These are phyloP conservation scores for Aspergillus flavus DNA, from an alignment of 2,329 filamentous ascomycete genomes.

Conservation along the genomic window DNA sequence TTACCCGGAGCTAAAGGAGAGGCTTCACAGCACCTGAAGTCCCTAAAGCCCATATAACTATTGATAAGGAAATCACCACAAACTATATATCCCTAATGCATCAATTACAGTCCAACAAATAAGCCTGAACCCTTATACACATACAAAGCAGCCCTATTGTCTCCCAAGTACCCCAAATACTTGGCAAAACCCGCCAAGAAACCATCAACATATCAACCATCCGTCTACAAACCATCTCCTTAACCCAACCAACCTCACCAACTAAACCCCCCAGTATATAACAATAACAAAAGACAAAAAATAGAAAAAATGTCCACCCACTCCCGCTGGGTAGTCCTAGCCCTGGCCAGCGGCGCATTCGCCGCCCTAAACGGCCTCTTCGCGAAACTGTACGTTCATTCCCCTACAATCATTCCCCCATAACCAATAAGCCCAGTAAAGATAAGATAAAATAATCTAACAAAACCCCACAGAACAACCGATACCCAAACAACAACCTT, in stretches of 20 bases:
- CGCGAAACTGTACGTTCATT: constrained; percentile 59
- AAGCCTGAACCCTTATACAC: not conserved
- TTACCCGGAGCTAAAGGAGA: not conserved
- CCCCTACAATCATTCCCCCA: no score
- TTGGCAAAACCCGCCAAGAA: not conserved
- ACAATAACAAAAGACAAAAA: not conserved
- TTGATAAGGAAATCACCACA: not conserved
- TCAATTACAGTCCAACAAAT: not conserved
- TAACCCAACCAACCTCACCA: not conserved
- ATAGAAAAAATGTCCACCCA: constrained; percentile 15
- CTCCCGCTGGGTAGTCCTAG: constrained; percentile 56
- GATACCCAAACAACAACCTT: constrained; percentile 60
- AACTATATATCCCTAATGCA: not conserved
- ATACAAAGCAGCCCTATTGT: not conserved
- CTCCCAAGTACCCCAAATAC: not conserved
- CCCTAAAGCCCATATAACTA: not conserved
- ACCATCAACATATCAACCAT: not conserved
- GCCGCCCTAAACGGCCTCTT: constrained; percentile 69
- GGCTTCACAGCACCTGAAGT: not conserved
- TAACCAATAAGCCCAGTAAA: not conserved
- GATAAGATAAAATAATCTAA: not conserved
- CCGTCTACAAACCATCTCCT: not conserved
- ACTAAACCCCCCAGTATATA: constrained; percentile 1
- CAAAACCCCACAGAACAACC: constrained; percentile 54
- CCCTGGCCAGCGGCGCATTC: constrained; percentile 63